phyloP scores from a whole-genome alignment of 768 basidiomycete genomes.

The Dacryopinax primogenitus region DNA sequence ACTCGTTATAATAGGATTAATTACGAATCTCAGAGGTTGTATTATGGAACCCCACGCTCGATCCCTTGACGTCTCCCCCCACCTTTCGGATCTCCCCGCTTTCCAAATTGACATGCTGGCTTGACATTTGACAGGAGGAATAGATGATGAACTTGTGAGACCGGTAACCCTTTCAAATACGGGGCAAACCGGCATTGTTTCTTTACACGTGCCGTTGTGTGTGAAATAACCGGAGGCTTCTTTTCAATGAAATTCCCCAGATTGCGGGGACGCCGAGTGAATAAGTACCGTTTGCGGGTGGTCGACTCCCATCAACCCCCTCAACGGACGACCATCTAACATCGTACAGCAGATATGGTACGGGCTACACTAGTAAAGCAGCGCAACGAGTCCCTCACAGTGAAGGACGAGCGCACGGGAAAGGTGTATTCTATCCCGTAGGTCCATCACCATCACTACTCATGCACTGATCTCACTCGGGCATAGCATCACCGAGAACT shows the following conservation, averaged over 20 bases:
- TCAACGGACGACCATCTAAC: neutral
- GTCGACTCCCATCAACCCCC: neutral
- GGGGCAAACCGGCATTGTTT: neutral
- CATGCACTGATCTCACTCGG: neutral
- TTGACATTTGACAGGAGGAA: no score
- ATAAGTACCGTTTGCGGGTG: neutral
- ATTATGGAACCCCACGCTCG: no score
- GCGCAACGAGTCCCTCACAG: constrained; percentile 37
- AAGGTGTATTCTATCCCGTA: constrained; percentile 62
- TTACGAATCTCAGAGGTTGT: no score
- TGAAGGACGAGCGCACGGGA: constrained; percentile 76
- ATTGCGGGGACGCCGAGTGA: neutral
- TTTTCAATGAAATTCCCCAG: neutral
- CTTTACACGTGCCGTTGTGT: neutral
- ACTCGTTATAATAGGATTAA: no score
- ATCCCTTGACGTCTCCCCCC: no score
- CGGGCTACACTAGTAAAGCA: neutral
- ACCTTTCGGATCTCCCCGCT: no score
- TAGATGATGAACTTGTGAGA: no score
- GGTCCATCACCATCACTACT: constrained; percentile 4
- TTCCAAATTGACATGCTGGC: no score
- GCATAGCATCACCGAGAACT: constrained; percentile 62
- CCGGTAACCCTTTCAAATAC: no score
- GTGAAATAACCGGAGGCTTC: neutral
- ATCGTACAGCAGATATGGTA: neutral